phyloP scores from a whole-genome alignment of 495 filamentous ascomycete genomes.

The Penicillium maclennaniae region DNA sequence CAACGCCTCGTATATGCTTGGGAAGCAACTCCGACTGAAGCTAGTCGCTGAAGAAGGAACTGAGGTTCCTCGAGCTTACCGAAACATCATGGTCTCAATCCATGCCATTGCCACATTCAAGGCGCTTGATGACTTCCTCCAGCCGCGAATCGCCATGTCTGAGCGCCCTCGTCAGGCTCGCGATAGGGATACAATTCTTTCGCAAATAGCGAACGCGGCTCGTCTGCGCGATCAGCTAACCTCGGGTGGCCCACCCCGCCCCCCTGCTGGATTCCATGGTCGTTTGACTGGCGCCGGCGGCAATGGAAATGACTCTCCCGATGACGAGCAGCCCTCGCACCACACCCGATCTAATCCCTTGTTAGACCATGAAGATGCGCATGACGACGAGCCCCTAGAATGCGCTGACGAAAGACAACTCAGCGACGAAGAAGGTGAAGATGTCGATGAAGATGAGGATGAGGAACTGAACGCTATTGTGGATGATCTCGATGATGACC shows the following conservation, averaged over 20 bases:
- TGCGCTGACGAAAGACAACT: conserved; percentile 92
- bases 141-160: conserved; percentile 79
- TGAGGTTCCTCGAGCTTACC: conserved; percentile 77
- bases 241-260: conserved; percentile 24
- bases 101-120: conserved; percentile 99
- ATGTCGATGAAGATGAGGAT: conserved; percentile 63
- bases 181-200: conserved; percentile 63
- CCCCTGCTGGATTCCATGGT: conserved; percentile 20
- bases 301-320: conserved; percentile 29
- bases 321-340: conserved; percentile 37
- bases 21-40: conserved; percentile 89
- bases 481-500: conserved; percentile 84
- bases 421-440: conserved; percentile 70
- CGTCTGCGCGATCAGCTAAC: conserved; percentile 45
- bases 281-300: conserved; percentile 23
- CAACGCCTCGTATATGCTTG: conserved; percentile 92
- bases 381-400: conserved; percentile 65
- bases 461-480: conserved; percentile 80
- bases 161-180: conserved; percentile 72
- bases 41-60: conserved; percentile 87
- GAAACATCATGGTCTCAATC: conserved; percentile 95
- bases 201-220: conserved; percentile 76
- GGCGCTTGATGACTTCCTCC: conserved; percentile 90
- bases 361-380: conserved; percentile 55
- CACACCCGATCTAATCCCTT: conserved; percentile 47